phyloP scores from a whole-genome alignment of 2,329 filamentous ascomycete species.

The Fusarium clavum region DNA sequence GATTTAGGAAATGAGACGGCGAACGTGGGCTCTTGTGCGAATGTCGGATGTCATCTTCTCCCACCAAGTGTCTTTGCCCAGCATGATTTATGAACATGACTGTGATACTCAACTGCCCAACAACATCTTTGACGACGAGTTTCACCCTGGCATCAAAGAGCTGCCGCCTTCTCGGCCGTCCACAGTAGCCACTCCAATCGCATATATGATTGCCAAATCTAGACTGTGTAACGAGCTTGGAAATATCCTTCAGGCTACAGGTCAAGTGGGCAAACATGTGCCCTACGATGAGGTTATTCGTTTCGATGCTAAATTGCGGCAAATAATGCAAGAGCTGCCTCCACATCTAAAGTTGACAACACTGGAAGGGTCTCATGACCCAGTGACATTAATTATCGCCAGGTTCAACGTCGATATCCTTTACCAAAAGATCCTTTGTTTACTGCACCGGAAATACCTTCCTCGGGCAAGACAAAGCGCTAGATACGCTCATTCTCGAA shows the following conservation, averaged over 20 bases:
- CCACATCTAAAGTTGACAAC: conserved; percentile 81
- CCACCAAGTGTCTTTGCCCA: conserved; percentile 74
- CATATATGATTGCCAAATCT: conserved; percentile 82
- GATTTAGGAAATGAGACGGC: conserved; percentile 73
- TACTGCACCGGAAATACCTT: conserved; percentile 90
- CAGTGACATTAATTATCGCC: conserved; percentile 86
- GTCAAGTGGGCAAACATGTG: conserved; percentile 65
- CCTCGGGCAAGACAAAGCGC: conserved; percentile 80
- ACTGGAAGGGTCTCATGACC: conserved; percentile 80
- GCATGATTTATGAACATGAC: conserved; percentile 78
- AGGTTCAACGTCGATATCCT: conserved; percentile 86
- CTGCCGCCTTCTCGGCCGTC: conserved; percentile 75
- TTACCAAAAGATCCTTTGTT: conserved; percentile 88
- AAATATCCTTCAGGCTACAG: conserved; percentile 75
- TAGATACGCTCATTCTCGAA: conserved; percentile 85
- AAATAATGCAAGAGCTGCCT: conserved; percentile 75
- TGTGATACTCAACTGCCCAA: conserved; percentile 80
- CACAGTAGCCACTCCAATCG: conserved; percentile 79
- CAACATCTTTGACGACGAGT: conserved; percentile 85
- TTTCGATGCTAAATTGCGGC: conserved; percentile 70
- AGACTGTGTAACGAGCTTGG: conserved; percentile 76
- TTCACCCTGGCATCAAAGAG: conserved; percentile 74
- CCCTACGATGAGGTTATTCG: conserved; percentile 74
- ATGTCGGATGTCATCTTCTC: conserved; percentile 83
- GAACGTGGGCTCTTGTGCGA: conserved; percentile 77